A percentile compares a stretch with the other conserved stretches of the same genome.
These are phyloP conservation scores for Cladosporium phlei DNA, from an alignment of 2,329 filamentous ascomycete genomes.

Conservation along the genomic window DNA sequence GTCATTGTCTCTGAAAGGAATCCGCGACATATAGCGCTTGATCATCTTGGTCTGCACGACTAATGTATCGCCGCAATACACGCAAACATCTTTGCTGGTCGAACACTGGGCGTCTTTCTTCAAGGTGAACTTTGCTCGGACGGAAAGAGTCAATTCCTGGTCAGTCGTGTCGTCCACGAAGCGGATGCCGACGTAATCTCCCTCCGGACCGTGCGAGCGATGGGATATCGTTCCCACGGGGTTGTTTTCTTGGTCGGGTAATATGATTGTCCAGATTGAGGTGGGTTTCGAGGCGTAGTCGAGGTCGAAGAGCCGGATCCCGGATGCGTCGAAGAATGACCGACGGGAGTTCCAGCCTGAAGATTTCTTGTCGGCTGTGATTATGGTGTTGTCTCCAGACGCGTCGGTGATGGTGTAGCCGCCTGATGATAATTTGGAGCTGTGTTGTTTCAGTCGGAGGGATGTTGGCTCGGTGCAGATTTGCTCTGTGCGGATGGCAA, in stretches of 20 bases:
- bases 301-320: neutral
- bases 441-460: constrained; percentile 2
- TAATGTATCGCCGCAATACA: neutral
- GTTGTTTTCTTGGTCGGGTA: neutral
- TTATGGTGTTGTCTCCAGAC: neutral
- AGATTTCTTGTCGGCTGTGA: neutral
- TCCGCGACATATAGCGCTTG: neutral
- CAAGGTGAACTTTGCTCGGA: neutral
- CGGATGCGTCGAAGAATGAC: neutral
- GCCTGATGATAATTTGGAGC: neutral
- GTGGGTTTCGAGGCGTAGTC: neutral
- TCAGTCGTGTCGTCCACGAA: neutral
- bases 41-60: constrained; percentile 6
- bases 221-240: neutral
- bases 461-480: neutral
- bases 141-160: neutral
- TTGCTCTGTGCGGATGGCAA: neutral
- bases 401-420: constrained; percentile 6
- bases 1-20: constrained; percentile 8
- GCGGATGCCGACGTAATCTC: neutral
- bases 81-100: constrained; percentile 1
- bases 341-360: neutral
- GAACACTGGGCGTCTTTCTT: neutral
- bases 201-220: neutral
- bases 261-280: constrained; percentile 1